Conservation (phyloP, 306 rosid genomes). For the Datisca glomerata region DNA sequence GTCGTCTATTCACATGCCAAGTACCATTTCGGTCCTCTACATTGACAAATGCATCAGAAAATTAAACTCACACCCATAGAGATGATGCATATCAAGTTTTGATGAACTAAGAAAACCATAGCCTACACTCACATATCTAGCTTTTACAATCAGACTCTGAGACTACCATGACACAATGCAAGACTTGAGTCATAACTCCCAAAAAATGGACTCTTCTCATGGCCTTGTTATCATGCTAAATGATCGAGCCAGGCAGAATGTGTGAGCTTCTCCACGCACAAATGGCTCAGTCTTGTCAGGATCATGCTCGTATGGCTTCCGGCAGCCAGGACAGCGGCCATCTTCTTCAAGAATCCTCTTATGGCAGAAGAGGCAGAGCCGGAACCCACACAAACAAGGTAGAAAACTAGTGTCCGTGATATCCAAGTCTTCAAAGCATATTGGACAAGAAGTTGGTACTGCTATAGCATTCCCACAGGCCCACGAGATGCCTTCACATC, state of each 20-base stretch:
- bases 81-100: constrained; percentile 42
- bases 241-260: constrained; percentile 65
- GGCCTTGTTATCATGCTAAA: constrained; percentile 77
- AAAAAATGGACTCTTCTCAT: constrained; percentile 29
- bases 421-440: constrained; percentile 90
- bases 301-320: constrained; percentile 71
- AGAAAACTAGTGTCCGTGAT: constrained; percentile 72
- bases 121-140: constrained; percentile 22
- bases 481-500: constrained; percentile 51
- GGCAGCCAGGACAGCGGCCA: constrained; percentile 93
- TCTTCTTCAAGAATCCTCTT: constrained; percentile 91
- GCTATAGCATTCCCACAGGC: constrained; percentile 15
- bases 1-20: constrained; percentile 89
- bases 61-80: constrained; percentile 36
- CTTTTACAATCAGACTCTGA: constrained; percentile 34
- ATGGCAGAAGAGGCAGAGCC: constrained; percentile 97
- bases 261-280: constrained; percentile 45
- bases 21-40: constrained; percentile 40
- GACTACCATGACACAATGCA: constrained; percentile 33
- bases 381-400: constrained; percentile 85
- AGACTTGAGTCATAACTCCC: constrained; percentile 17
- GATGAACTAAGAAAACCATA: constrained; percentile 44
- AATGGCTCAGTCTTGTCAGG: constrained; percentile 48
- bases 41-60: constrained; percentile 50
- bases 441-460: constrained; percentile 67